Evolutionary conservation across 2,329 filamentous ascomycete species (phyloP), one percentile per base, ranked within the genome.

Genomic region (Alternaria solani): DNA sequence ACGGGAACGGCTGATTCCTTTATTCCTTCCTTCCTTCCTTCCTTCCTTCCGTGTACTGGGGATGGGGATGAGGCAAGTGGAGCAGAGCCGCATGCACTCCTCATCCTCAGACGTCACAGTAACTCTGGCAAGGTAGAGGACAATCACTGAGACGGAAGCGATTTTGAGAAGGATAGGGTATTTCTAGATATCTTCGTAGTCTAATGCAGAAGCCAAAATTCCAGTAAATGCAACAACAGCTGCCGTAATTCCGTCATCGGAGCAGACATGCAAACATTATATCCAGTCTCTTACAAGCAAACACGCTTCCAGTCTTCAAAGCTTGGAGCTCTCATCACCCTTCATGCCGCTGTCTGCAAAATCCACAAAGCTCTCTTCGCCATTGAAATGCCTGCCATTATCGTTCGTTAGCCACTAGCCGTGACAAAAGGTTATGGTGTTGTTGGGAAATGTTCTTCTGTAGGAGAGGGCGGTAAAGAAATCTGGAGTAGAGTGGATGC

Each of bases 301-400:
- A 23, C 7, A 16, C 1, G 23, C 25, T n/a, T n/a, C 7, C 3
- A 4, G 4, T 12, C 7, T 34, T 70, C 62, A 76, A 11, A 77
- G 57, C 55, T 76, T 76, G 25, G 72, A 59, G 38, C 60, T 51
- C 12, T 67, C 66, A 8, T 42, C 59, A 3, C 57, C 66, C 23
- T 60, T 62, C n/a, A 28, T 32, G 16, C 69, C 59, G 14, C 59
- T 61, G 14, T 72, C 70, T 18, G 67, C 65, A 34, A 77, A 77
- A 9, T 65, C 66, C 2, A 76, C 67, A 44, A 78, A 78, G 51
- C 74, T 77, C 57, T 78, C 75, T 16, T 78, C 75, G 30, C 75
- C 75, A 43, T 75, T 75, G 63, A 78, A 78, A 44, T 75, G 73
- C 75, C 75, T 78, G 44, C 12, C 43, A 26, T 8, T 8, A 34